Evolutionary conservation across 371 early-diverging fungal genomes (phyloP).

Genomic region (Chytridiales sp.): DNA sequence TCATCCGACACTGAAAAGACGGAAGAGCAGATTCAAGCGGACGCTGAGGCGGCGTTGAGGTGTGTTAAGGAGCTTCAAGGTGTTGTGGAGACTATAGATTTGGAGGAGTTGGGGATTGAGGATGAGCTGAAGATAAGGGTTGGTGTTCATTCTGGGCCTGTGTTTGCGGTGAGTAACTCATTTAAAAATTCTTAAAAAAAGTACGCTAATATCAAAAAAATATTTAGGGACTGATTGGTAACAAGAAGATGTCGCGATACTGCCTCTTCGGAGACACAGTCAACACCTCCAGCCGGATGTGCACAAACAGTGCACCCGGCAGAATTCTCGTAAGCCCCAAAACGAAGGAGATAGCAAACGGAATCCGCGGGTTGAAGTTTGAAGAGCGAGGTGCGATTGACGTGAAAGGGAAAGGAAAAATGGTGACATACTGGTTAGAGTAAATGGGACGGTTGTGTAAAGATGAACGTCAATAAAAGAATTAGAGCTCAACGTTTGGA

Average conservation of each 20-base stretch:
- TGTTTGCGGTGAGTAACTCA: too few species aligned
- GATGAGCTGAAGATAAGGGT: constrained; percentile 30
- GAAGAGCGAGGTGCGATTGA: constrained; percentile 35
- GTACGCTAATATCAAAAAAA: too few species aligned
- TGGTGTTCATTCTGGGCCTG: constrained; percentile 38
- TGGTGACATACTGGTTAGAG: constrained; percentile 51
- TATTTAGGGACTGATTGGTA: constrained; percentile 40
- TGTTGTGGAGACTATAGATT: too few species aligned
- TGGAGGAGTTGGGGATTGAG: too few species aligned
- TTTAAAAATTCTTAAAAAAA: too few species aligned
- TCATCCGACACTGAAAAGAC: constrained; percentile 2
- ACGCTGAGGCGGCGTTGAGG: constrained; percentile 4
- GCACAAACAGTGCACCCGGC: constrained; percentile 16
- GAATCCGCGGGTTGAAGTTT: constrained; percentile 16
- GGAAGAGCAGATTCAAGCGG: constrained; percentile 1
- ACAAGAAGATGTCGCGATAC: constrained; percentile 49
- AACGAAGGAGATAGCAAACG: constrained; percentile 17
- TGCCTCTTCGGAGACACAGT: constrained; percentile 54
- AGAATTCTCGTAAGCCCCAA: constrained; percentile 24
- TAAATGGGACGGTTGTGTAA: too few species aligned
- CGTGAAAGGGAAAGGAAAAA: constrained; percentile 48
- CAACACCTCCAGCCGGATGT: constrained; percentile 48
- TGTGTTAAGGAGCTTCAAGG: constrained; percentile 22
- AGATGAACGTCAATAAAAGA: too few species aligned
- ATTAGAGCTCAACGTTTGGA: too few species aligned